Base-by-base conservation (phyloP, 495 filamentous ascomycete genomes). In the Penicillium coprophilum region DNA sequence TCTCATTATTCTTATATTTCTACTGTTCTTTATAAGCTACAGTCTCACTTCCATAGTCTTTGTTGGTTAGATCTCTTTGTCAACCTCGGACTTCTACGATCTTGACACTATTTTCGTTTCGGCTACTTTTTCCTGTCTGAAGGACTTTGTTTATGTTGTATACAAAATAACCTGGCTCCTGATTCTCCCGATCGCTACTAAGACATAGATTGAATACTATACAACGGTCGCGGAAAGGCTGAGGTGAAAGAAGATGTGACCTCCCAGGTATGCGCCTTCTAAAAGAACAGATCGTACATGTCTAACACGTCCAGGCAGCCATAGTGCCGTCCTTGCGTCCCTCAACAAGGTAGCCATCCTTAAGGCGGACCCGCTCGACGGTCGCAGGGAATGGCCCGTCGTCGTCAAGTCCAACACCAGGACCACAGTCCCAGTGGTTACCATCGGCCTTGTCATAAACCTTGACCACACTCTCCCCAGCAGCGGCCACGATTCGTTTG, bases 401-500 rank as follows among this genome's bases (percentile, higher is more conserved):
- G 20, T 89, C 89, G 21, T 83, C 82, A 27, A 80, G 80, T 10
- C 76, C 79, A 34, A 87, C 84, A 31, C 91, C 91, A 0, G 90
- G 85, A 19, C 94, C 94, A 70, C 94, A 99, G 69, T 97, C 92
- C 94, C 94, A 97, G 69, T 97, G 95, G 55, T 89, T 76, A 11
- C 91, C 92, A 63, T 99, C 94, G 4, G 88, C 87, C 81, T 97
- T 97, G 74, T 99, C 94, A 71, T 97, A 97, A 46, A 97, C 87
- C 74, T 99, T 99, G 58, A 91, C 91, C 27, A 97, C 90, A 62
- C 87, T 86, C 70, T 97, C 93, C 45, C 92, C 89, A 0, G 91
- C 91, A 4, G 94, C 92, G 43, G 90, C 84, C 8, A 93, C 92
- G 58, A 99, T 99, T 40, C 94, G 85, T 27, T 92, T 86, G 12